These are phyloP conservation scores for Rhodamnia argentea DNA, from an alignment of 345 rosid species.

Conservation along the genomic window DNA sequence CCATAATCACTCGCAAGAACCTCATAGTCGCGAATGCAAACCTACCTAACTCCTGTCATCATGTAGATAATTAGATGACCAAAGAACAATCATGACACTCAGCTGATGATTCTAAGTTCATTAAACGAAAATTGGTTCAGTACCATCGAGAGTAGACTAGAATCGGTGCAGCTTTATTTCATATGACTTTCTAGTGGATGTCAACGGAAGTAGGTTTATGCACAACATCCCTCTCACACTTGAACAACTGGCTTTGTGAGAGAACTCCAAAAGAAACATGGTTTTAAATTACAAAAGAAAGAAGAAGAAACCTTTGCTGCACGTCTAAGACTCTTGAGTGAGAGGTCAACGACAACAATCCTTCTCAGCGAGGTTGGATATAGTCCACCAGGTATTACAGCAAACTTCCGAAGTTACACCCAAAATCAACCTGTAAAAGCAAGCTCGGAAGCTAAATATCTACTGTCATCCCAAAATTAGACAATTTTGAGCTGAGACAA, in stretches of 20 bases:
- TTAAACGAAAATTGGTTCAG: background rate
- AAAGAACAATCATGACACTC: background rate
- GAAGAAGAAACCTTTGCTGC: conserved; percentile 69
- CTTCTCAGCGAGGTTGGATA: conserved; percentile 56
- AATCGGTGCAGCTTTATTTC: background rate
- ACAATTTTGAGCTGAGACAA: background rate
- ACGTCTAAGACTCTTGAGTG: conserved; percentile 63
- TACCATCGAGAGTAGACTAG: background rate
- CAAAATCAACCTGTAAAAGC: conserved; percentile 66
- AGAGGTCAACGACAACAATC: conserved; percentile 78
- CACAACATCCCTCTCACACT: background rate
- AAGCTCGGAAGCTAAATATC: background rate
- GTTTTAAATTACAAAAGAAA: background rate
- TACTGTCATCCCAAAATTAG: background rate
- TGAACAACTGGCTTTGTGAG: background rate
- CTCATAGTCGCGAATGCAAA: background rate
- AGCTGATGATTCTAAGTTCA: background rate
- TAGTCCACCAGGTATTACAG: conserved; percentile 68
- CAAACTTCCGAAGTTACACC: conserved; percentile 89
- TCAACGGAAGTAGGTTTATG: background rate
- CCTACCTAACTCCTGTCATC: background rate
- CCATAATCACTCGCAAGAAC: too few species aligned
- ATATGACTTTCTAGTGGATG: background rate
- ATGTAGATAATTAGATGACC: background rate
- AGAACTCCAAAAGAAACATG: background rate